Conservation (phyloP, 73 alveolate species). For the Paramecium bursaria region DNA sequence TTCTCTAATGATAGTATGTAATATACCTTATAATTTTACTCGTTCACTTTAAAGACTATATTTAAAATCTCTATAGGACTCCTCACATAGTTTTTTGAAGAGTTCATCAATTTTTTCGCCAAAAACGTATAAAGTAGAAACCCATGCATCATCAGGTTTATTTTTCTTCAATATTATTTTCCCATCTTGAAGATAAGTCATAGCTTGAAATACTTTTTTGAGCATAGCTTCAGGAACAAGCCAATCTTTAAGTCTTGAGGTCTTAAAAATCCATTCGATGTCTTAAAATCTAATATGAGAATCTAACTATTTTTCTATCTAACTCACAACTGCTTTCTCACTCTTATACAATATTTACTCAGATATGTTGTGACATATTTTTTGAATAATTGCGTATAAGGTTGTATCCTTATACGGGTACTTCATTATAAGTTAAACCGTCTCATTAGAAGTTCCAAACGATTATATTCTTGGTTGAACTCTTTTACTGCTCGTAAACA, state of each 20-base stretch:
- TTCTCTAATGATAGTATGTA: background rate
- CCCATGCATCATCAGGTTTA: conserved; percentile 23
- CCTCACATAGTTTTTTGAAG: conserved; percentile 56
- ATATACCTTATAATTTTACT: conserved; percentile 12
- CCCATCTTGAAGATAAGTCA: background rate
- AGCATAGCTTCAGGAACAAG: background rate
- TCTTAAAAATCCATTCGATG: conserved; percentile 33
- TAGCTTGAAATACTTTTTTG: background rate
- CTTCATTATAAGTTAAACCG: background rate
- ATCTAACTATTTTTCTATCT: conserved; percentile 20
- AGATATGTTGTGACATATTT: conserved; percentile 5
- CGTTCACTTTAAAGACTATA: background rate
- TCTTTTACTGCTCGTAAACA: no score
- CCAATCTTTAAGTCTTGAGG: conserved; percentile 38
- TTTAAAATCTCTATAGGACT: conserved; percentile 24
- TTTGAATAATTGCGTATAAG: background rate
- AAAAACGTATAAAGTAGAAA: conserved; percentile 3
- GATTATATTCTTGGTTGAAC: conserved; percentile 1
- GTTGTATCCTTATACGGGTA: conserved; percentile 12
- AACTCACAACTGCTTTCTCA: conserved; percentile 37
- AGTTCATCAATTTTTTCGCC: conserved; percentile 23
- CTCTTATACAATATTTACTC: background rate
- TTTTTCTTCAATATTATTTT: conserved; percentile 29
- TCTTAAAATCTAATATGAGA: conserved; percentile 62
- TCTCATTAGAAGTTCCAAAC: background rate